Conservation (phyloP, 2,329 filamentous ascomycete genomes). For the Didymella sp. region DNA sequence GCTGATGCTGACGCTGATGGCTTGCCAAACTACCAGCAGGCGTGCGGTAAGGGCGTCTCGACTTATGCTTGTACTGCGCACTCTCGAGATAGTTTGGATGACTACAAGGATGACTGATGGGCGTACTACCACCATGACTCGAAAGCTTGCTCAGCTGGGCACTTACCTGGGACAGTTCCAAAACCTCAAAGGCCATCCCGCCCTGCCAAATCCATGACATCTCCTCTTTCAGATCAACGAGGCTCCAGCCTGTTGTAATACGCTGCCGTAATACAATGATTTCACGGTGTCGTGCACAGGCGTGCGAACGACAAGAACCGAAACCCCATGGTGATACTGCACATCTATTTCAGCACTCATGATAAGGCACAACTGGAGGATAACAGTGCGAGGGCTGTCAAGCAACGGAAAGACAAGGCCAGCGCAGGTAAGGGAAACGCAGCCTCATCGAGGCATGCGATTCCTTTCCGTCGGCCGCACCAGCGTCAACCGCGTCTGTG, state of each 20-base stretch:
- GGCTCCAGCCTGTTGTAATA: background rate
- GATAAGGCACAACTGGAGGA: background rate
- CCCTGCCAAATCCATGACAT: background rate
- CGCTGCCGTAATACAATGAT: no score
- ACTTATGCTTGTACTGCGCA: background rate
- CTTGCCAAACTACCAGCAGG: background rate
- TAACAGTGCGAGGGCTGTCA: background rate
- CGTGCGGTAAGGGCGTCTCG: background rate
- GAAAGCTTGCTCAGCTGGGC: background rate
- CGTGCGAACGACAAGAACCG: background rate
- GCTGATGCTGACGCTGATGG: no score
- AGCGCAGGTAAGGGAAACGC: constrained; percentile 1
- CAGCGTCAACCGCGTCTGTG: constrained; percentile 18
- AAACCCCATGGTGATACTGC: background rate
- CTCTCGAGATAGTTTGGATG: no score
- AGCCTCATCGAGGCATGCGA: constrained; percentile 11
- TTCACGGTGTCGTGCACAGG: no score
- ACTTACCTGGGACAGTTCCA: background rate
- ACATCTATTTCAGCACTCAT: background rate
- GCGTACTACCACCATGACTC: background rate
- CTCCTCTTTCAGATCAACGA: background rate
- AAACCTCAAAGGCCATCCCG: background rate
- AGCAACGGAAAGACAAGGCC: background rate
- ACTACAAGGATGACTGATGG: no score
- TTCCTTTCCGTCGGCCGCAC: constrained; percentile 12